Base-by-base conservation (phyloP, 805 yeast genomes). In the Wickerhamiella azymoides region DNA sequence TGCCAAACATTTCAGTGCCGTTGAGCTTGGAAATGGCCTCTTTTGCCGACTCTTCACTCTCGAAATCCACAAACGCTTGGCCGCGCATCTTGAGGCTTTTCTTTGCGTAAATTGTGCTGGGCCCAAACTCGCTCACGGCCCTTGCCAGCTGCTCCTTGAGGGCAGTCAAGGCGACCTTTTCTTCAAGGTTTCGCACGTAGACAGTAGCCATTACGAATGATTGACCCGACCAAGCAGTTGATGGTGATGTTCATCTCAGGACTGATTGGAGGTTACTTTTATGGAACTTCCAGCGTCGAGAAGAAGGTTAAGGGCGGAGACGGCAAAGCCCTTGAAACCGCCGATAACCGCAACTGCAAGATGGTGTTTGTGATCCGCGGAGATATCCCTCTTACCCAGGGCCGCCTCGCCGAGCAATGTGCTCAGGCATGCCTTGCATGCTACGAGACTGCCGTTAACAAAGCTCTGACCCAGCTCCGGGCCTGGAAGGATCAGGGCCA, bases 331-430 rank as follows among this genome's bases (percentile, higher is more conserved):
- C 28, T 40, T 7, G 10, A 32, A 17, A 41, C 35, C 24, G 44
- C 18, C 24, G 43, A 38, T 26, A 27, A 33, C 18, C 46, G 40
- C 14, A 49, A 50, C 36, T 51, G 43, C 50, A 64, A 64, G 56
- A 81, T 89, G 95, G 86, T 92, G 0, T 67, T 92, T 21, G 77
- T 86, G 2, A 85, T 92, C 4, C 76, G 98, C 49, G 82, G 80
- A 25, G 98, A 92, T 60, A 66, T 92, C 50, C 79, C 77, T 37
- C 92, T 92, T 97, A 77, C 81, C 27, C 85, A 84, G 63, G 99
- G 99, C 18, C 92, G 92, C 60, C 80, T 84, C 2, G 96, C 97
- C 4, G 98, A 98, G 5, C 99, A 92, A 60, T 89, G 97, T 62
- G 80, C 86, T 33, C 99, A 92, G 66, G 98, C 98, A n/a, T 93